Base-by-base conservation (phyloP, 2,329 filamentous ascomycete genomes). In the Colletotrichum sp. region DNA sequence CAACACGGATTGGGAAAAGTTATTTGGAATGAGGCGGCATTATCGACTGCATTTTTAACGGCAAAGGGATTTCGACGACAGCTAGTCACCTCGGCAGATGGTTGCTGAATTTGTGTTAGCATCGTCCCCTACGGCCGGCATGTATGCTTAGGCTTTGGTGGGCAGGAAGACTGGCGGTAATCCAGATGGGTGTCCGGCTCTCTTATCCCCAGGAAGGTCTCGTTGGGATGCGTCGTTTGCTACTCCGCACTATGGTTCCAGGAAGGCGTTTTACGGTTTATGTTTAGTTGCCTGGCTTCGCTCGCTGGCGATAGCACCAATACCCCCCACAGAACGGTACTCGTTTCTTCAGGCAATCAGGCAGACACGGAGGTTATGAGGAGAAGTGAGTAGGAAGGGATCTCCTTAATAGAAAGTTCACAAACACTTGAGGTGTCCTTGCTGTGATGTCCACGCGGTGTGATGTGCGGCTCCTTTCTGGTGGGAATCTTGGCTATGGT, bases 131-230 rank as follows among this genome's bases (percentile, higher is more conserved):
- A 27, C 34, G 66, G 71, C 62, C 25, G 62, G 71, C 74, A 76
- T 75, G 74, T 76, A 75, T 75, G 70, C 60, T 55, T 76, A 71
- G 74, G 75, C 66, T 74, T 74, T 70, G 66, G 27, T 73, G 82
- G 84, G 85, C 83, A 80, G 84, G 83, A 85, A 86, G 84, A 85
- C 80, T 84, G 84, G 83, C 82, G 82, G 85, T 25, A 82, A 83
- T 82, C 79, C 83, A 81, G 79, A 81, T 80, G 68, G 80, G 78
- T 80, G 80, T 80, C 77, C 79, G 77, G 78, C 77, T 79, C 67
- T 76, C 69, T 77, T 62, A 71, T 48, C 65, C 70, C 69, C 55
- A 64, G 43, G 58, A 74, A 60, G 64, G 34, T 58, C 65, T 73
- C 58, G 65, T 66, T 76, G 74, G 70, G 65, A 74, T 76, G 74